phyloP scores from a whole-genome alignment of 2,329 filamentous ascomycete species.

The Fusarium liriodendri region DNA sequence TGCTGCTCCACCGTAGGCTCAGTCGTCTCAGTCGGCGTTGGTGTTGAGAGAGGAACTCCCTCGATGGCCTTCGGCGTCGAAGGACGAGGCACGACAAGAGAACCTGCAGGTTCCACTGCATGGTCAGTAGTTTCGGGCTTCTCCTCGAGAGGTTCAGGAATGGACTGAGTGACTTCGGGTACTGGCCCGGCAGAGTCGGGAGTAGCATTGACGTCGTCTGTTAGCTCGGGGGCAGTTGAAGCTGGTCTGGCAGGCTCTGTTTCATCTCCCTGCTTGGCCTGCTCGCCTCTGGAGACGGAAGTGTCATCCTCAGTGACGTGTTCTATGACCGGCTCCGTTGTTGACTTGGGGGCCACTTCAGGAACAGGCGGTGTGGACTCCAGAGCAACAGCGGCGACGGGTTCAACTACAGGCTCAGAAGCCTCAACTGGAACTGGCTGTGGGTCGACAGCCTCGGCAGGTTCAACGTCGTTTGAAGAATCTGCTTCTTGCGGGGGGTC shows the following conservation, averaged over 20 bases:
- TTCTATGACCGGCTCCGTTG: not conserved
- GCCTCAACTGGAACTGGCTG: slow-evolving; percentile 1
- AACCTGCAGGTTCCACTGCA: not conserved
- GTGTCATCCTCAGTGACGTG: not conserved
- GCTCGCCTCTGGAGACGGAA: not conserved
- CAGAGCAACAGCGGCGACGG: not conserved
- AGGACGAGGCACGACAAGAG: not conserved
- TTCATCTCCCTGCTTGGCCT: not conserved
- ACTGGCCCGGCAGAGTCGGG: not conserved
- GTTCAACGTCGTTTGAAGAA: not conserved
- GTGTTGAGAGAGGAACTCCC: not conserved
- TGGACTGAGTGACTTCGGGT: not conserved
- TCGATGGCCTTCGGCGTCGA: not conserved
- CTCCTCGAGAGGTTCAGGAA: not conserved
- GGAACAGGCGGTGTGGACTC: not conserved
- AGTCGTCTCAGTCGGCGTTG: not conserved
- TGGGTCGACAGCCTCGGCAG: slow-evolving; percentile 4
- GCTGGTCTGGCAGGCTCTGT: not conserved
- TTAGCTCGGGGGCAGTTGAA: not conserved
- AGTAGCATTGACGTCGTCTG: not conserved
- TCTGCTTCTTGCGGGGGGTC: slow-evolving; percentile 6
- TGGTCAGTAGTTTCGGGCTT: not conserved
- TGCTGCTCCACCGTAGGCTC: not conserved
- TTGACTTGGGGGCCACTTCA: not conserved
- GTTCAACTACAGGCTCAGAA: not conserved